Conservation (phyloP, 1,284 basidiomycete genomes). For the Microbotryum scabiosae region DNA sequence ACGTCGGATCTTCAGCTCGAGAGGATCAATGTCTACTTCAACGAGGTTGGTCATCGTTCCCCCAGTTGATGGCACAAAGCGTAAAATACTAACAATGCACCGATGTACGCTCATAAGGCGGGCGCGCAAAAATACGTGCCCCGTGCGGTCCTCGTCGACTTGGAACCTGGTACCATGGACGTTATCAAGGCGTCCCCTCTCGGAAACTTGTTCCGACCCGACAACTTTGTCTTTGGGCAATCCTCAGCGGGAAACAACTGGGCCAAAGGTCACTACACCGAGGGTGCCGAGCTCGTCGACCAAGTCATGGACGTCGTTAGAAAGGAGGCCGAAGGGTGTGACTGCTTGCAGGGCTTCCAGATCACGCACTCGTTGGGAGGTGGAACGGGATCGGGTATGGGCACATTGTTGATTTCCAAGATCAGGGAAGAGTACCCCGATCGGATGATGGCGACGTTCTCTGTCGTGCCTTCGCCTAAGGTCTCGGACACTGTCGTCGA, state of each 20-base stretch:
- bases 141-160: slow-evolving; percentile 85
- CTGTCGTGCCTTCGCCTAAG: slow-evolving; percentile 54
- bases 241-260: slow-evolving; percentile 41
- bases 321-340: slow-evolving; percentile 52
- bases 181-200: slow-evolving; percentile 58
- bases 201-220: slow-evolving; percentile 48
- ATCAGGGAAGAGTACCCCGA: slow-evolving; percentile 54
- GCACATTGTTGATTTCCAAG: slow-evolving; percentile 54
- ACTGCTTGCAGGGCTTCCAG: slow-evolving; percentile 54
- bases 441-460: slow-evolving; percentile 57
- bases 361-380: slow-evolving; percentile 55
- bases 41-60: no score
- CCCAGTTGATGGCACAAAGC: no score
- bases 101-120: no score
- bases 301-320: slow-evolving; percentile 60
- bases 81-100: no score
- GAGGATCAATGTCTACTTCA: no score
- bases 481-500: slow-evolving; percentile 48
- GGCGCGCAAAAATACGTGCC: slow-evolving; percentile 73
- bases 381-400: slow-evolving; percentile 57
- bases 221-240: slow-evolving; percentile 52
- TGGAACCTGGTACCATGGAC: slow-evolving; percentile 74
- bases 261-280: slow-evolving; percentile 59
- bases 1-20: no score
- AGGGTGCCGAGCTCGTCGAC: slow-evolving; percentile 91